These are phyloP conservation scores for Bacterosira constricta DNA, from an alignment of 108 stramenopile genomes.

Conservation along the genomic window DNA sequence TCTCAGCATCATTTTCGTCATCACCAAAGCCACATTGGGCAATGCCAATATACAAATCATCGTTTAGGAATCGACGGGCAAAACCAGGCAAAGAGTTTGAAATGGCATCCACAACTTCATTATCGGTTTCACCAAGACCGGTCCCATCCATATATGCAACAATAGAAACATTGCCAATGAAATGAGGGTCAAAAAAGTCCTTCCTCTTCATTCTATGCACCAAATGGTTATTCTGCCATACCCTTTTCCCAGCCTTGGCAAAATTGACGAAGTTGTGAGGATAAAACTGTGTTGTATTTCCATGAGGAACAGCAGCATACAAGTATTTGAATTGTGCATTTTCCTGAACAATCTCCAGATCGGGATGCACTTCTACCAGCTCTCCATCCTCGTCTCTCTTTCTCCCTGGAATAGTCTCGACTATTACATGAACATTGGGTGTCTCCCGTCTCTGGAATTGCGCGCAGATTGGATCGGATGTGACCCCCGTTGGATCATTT, in stretches of 20 bases:
- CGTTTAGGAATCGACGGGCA: constrained; percentile 38
- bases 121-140: constrained; percentile 27
- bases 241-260: constrained; percentile 34
- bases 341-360: constrained; percentile 25
- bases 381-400: constrained; percentile 27
- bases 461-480: constrained; percentile 40
- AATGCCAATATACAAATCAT: constrained; percentile 38
- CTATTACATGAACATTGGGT: constrained; percentile 51
- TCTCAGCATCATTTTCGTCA: constrained; percentile 22
- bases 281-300: constrained; percentile 30
- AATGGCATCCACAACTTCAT: constrained; percentile 44
- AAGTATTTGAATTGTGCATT: constrained; percentile 52
- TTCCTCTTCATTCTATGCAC: constrained; percentile 39
- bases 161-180: constrained; percentile 30
- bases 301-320: constrained; percentile 44
- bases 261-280: constrained; percentile 45
- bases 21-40: constrained; percentile 49
- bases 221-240: constrained; percentile 38
- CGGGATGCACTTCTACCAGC: constrained; percentile 21
- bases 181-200: constrained; percentile 18
- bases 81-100: constrained; percentile 27
- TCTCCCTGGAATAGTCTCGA: constrained; percentile 40
- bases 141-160: constrained; percentile 49
- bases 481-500: constrained; percentile 27
- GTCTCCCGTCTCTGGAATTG: constrained; percentile 47